Evolutionary conservation across 352 stramenopile species (phyloP), one percentile per base, ranked within the genome.

Genomic region (Globisporangium alternatum): DNA sequence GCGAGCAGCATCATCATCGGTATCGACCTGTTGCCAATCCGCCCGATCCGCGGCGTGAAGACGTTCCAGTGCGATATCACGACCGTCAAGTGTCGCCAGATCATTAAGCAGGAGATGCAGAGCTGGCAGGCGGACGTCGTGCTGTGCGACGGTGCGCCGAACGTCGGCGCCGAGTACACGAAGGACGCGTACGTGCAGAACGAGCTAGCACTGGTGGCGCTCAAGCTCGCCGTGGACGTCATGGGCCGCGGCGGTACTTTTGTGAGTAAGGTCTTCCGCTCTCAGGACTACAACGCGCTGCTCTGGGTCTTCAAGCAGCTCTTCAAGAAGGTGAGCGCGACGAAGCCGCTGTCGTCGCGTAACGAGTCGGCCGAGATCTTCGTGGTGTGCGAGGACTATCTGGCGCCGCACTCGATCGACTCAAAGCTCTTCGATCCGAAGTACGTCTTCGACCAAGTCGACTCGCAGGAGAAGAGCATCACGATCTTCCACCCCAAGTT

Each of bases 311-410:
- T 99, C 67, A 97, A 99, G 82, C 97, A 99, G 76, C 88, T 99
- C 7, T 99, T 99, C 76, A 91, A 97, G 66, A 95, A 96, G 48
- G 97, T 99, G 12, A 91, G 97, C 66, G 97, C 96, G 0, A 98
- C 98, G 54, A 99, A 99, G 80, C 98, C 98, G n/a, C 83, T 97
- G 37, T 98, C 96, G 10, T 99, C 91, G 61, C 92, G 98, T 78
- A 97, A 94, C 68, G 97, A 99, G 69, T 99, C 96, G 12, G 97
- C 98, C n/a, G 98, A 99, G 80, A 99, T 99, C 72, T 99, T 99
- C 77, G 95, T 99, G 19, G 93, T 99, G 1, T 99, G 97, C 74
- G 76, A 95, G 64, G 84, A 95, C 33, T 99, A 98, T 75, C 74
- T 98, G 44, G 93, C 91, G 5, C 97, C 98, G 1, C 86, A 98